phyloP scores from a whole-genome alignment of 805 yeast species.

The Yarrowia sp. region DNA sequence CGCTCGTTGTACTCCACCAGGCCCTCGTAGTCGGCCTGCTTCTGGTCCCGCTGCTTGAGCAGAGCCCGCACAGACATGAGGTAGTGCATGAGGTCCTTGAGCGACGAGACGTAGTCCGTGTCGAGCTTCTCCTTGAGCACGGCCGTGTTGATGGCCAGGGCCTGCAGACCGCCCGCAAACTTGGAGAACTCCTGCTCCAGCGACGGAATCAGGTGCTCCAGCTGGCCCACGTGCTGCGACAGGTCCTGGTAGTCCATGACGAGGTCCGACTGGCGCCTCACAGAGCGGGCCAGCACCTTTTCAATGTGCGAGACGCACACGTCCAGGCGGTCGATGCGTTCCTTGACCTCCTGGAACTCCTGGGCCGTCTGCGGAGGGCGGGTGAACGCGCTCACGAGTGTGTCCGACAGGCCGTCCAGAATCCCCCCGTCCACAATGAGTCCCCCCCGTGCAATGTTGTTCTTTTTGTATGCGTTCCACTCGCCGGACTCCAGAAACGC shows the following conservation, averaged over 20 bases:
- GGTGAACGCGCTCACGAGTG: slow-evolving; percentile 90
- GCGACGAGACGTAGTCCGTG: slow-evolving; percentile 73
- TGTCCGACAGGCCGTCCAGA: slow-evolving; percentile 83
- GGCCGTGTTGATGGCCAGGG: slow-evolving; percentile 45
- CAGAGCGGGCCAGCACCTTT: slow-evolving; percentile 67
- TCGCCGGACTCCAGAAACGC: slow-evolving; percentile 70
- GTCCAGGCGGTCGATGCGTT: slow-evolving; percentile 76
- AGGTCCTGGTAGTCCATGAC: slow-evolving; percentile 71
- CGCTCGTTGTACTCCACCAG: slow-evolving; percentile 73
- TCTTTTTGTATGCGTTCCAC: slow-evolving; percentile 60
- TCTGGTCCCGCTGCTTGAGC: slow-evolving; percentile 82
- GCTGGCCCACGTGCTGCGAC: slow-evolving; percentile 62
- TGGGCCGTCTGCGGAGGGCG: slow-evolving; percentile 61
- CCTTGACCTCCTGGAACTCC: slow-evolving; percentile 80
- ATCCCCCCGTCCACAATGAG: slow-evolving; percentile 40
- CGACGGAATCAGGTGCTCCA: slow-evolving; percentile 57
- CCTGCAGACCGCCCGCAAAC: slow-evolving; percentile 50
- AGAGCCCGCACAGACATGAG: slow-evolving; percentile 61
- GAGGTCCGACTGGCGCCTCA: slow-evolving; percentile 69
- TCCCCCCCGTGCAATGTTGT: slow-evolving; percentile 12
- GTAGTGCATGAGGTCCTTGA: slow-evolving; percentile 86
- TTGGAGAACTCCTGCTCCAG: slow-evolving; percentile 41
- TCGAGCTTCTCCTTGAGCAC: slow-evolving; percentile 57
- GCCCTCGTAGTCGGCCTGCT: slow-evolving; percentile 87
- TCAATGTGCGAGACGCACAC: slow-evolving; percentile 80